phyloP scores from a whole-genome alignment of 2,329 filamentous ascomycete species.

The Colletotrichum sp. region DNA sequence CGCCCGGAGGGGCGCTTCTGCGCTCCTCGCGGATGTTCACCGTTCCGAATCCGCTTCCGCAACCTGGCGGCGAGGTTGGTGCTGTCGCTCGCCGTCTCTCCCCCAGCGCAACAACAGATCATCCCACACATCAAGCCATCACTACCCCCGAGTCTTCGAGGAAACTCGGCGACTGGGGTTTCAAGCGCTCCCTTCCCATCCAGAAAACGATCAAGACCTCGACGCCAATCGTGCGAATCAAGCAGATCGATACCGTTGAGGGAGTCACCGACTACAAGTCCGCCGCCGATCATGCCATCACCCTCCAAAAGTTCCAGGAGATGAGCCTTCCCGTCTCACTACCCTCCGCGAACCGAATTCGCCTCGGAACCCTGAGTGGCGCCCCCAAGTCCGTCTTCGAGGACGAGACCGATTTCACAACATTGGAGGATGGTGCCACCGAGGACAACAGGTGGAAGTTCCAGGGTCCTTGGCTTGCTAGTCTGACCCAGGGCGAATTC shows the following conservation, averaged over 20 bases:
- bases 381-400: slow-evolving; percentile 62
- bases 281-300: slow-evolving; percentile 80
- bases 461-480: slow-evolving; percentile 68
- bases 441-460: slow-evolving; percentile 67
- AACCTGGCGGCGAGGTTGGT: slow-evolving; percentile 56
- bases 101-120: slow-evolving; percentile 73
- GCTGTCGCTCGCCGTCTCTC: slow-evolving; percentile 57
- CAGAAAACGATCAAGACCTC: slow-evolving; percentile 74
- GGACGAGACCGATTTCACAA: slow-evolving; percentile 58
- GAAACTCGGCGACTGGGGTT: slow-evolving; percentile 84
- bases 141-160: slow-evolving; percentile 76
- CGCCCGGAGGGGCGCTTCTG: slow-evolving; percentile 72
- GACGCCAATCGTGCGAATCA: slow-evolving; percentile 77
- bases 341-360: slow-evolving; percentile 31
- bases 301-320: slow-evolving; percentile 85
- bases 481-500: slow-evolving; percentile 66
- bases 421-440: slow-evolving; percentile 25
- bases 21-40: slow-evolving; percentile 90
- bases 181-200: slow-evolving; percentile 83
- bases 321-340: slow-evolving; percentile 74
- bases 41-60: slow-evolving; percentile 75
- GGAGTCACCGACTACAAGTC: slow-evolving; percentile 89
- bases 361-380: background rate
- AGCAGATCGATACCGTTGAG: slow-evolving; percentile 82
- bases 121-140: slow-evolving; percentile 84